Evolutionary conservation across 768 basidiomycete species (phyloP).

Genomic region (Tulasnella sp.): DNA sequence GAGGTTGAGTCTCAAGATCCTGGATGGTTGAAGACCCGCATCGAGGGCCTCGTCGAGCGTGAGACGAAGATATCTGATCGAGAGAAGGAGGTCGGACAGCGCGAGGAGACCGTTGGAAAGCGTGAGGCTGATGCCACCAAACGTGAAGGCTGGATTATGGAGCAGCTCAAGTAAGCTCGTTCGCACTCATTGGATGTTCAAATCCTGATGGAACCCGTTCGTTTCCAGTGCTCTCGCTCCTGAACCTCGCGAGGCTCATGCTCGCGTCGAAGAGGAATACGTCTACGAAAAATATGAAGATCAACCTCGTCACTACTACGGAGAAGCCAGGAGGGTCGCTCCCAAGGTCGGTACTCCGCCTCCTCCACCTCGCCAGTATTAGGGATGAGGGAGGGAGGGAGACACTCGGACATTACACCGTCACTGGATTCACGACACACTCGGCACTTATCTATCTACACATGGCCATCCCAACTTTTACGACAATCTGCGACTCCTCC

Average conservation of each 20-base stretch:
- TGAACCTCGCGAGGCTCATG: background rate
- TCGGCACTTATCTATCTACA: background rate
- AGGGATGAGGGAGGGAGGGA: background rate
- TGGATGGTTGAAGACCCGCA: constrained; percentile 65
- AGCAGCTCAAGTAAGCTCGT: constrained; percentile 66
- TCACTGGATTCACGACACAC: constrained; percentile 6
- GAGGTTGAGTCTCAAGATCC: constrained; percentile 56
- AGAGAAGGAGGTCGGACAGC: constrained; percentile 75
- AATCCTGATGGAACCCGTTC: too few species aligned
- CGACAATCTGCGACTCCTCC: background rate
- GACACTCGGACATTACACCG: constrained; percentile 10
- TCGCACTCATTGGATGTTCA: background rate
- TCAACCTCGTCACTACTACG: constrained; percentile 16
- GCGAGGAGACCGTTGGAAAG: constrained; percentile 76
- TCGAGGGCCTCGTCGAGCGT: constrained; percentile 73
- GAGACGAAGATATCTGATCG: constrained; percentile 77
- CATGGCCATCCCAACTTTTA: background rate
- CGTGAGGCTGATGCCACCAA: constrained; percentile 79
- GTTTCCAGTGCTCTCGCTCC: constrained; percentile 11
- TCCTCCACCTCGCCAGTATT: constrained; percentile 8
- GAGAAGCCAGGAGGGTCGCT: constrained; percentile 11
- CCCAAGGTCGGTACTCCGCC: constrained; percentile 15
- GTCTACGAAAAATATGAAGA: constrained; percentile 14
- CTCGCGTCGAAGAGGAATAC: constrained; percentile 16
- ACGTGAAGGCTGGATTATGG: constrained; percentile 87